Evolutionary conservation across 495 filamentous ascomycete genomes (phyloP).

Genomic region (Penicillium atrosanguineum): DNA sequence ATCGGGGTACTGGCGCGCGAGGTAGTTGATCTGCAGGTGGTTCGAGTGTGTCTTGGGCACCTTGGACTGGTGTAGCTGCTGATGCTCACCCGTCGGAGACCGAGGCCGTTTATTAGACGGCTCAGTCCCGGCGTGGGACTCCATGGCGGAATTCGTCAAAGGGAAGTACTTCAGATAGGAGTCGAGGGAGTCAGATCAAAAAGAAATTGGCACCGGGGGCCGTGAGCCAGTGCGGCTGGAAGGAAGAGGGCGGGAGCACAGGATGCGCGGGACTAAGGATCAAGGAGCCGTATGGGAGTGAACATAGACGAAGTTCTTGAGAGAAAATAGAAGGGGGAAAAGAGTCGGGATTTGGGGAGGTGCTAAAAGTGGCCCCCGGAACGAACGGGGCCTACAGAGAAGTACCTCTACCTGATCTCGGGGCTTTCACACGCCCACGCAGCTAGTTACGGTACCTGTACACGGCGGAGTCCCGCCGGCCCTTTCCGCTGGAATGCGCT

Average conservation of each 20-base stretch:
- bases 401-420: background rate
- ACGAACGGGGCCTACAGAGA: conserved; percentile 12
- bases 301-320: background rate
- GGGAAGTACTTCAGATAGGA: background rate
- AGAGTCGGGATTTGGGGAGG: background rate
- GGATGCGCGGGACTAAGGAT: conserved; percentile 9
- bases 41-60: conserved; percentile 52
- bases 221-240: background rate
- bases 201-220: background rate
- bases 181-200: background rate
- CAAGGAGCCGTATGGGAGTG: conserved; percentile 7
- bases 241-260: conserved; percentile 4
- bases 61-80: conserved; percentile 47
- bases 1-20: conserved; percentile 61
- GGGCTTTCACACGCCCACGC: background rate
- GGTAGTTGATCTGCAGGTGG: conserved; percentile 79
- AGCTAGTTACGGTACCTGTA: background rate
- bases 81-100: conserved; percentile 51
- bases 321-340: conserved; percentile 6
- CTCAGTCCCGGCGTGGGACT: conserved; percentile 38
- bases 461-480: conserved; percentile 39
- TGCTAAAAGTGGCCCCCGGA: conserved; percentile 3
- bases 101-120: conserved; percentile 58
- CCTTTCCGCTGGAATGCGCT: conserved; percentile 30
- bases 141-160: conserved; percentile 30